Evolutionary conservation across 148 eudicot genomes (phyloP).

Genomic region (Fagopyrum homotropicum): DNA sequence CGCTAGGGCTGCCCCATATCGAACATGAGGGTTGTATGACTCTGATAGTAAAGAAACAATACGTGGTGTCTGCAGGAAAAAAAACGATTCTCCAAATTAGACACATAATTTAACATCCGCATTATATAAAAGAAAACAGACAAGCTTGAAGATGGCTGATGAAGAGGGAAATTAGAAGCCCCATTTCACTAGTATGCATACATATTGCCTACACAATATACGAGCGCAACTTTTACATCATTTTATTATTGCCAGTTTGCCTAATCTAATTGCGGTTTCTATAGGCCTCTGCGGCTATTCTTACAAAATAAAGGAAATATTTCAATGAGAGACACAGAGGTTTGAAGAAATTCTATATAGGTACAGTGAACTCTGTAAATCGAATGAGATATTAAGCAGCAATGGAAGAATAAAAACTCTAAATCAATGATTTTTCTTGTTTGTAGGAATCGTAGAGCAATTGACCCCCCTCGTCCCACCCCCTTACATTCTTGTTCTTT

Average conservation of each 20-base stretch:
- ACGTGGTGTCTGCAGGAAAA: slow-evolving; percentile 74
- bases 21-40: slow-evolving; percentile 96
- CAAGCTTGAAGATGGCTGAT: not conserved
- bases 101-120: not conserved
- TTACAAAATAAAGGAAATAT: not conserved
- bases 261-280: not conserved
- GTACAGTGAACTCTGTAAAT: too few relatives aligned
- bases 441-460: too few relatives aligned
- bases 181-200: not conserved
- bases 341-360: too few relatives aligned
- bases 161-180: not conserved
- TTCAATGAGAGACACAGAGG: too few relatives aligned
- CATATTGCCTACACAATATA: not conserved
- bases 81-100: not conserved
- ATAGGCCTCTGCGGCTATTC: not conserved
- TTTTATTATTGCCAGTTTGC: not conserved
- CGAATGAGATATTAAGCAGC: too few relatives aligned
- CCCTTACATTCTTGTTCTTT: too few relatives aligned
- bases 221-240: not conserved
- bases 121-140: not conserved
- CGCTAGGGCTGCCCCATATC: slow-evolving; percentile 96
- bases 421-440: too few relatives aligned
- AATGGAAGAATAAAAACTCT: not conserved
- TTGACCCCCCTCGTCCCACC: too few relatives aligned
- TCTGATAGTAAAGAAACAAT: slow-evolving; percentile 85